A percentile compares a stretch with the other conserved stretches of the same genome.
Evolutionary conservation across 2,329 filamentous ascomycete genomes (phyloP).

Genomic region (Ascochyta koolunga): DNA sequence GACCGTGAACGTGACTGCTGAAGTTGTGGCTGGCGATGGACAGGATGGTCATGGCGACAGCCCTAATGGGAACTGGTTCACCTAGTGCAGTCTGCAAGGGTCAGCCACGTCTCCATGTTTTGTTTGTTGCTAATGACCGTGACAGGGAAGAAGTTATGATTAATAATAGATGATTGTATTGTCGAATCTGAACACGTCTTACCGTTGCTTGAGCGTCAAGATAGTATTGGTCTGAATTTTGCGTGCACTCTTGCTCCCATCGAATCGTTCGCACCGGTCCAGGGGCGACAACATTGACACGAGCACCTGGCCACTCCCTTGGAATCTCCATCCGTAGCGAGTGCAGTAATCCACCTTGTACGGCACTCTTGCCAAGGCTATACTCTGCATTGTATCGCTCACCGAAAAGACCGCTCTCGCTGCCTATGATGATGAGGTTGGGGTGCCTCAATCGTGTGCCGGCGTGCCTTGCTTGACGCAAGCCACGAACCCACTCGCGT

Average conservation of each 20-base stretch:
- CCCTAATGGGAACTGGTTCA: slow-evolving; percentile 47
- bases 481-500: slow-evolving; percentile 50
- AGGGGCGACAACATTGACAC: slow-evolving; percentile 56
- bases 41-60: slow-evolving; percentile 54
- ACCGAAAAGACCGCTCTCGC: slow-evolving; percentile 54
- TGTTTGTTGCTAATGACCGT: background rate
- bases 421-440: slow-evolving; percentile 53
- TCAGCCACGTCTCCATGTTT: slow-evolving; percentile 3
- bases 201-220: slow-evolving; percentile 53
- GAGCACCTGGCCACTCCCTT: slow-evolving; percentile 45
- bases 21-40: slow-evolving; percentile 56
- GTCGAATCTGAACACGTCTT: background rate
- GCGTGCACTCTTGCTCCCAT: slow-evolving; percentile 50
- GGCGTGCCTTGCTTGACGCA: slow-evolving; percentile 34
- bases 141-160: background rate
- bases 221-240: slow-evolving; percentile 49
- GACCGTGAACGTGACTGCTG: slow-evolving; percentile 53
- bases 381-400: slow-evolving; percentile 54
- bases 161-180: background rate
- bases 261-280: slow-evolving; percentile 54
- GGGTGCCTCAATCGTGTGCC: slow-evolving; percentile 36
- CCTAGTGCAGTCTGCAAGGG: slow-evolving; percentile 42
- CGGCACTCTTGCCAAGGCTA: slow-evolving; percentile 53
- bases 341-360: slow-evolving; percentile 53
- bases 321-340: slow-evolving; percentile 51